Percentiles rank a stretch among this genome's conserved stretches.
phyloP scores from a whole-genome alignment of 2,329 filamentous ascomycete species.

The Penicillium sp. region DNA sequence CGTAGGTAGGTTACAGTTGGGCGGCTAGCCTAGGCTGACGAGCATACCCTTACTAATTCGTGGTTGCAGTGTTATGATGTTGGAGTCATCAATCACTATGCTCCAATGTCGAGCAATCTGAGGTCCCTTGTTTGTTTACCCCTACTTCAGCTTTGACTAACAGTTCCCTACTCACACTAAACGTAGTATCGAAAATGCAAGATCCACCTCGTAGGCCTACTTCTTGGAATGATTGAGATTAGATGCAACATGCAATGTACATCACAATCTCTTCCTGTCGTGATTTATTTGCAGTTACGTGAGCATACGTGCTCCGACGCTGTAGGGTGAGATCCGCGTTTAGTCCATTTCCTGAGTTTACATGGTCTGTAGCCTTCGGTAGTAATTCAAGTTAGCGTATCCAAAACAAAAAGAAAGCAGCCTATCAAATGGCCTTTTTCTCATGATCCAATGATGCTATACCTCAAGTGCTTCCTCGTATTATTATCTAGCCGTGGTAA shows the following conservation, averaged over 20 bases:
- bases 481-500: no score
- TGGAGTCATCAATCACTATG: not conserved
- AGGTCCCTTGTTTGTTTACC: not conserved
- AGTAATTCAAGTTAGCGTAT: no score
- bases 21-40: not conserved
- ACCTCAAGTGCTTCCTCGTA: no score
- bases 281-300: not conserved
- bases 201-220: not conserved
- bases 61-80: not conserved
- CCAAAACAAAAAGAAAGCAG: no score
- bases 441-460: no score
- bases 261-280: not conserved
- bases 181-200: not conserved
- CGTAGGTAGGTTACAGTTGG: not conserved
- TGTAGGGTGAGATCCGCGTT: not conserved
- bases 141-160: not conserved
- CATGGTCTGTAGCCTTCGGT: no score
- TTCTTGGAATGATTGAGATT: not conserved
- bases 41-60: not conserved
- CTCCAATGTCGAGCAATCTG: slow-evolving; percentile 2
- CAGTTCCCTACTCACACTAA: not conserved
- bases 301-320: not conserved
- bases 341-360: not conserved
- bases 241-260: slow-evolving; percentile 1
- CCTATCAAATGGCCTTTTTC: no score